These are phyloP conservation scores for Colletotrichum phormii DNA, from an alignment of 2,329 filamentous ascomycete species.

Conservation along the genomic window DNA sequence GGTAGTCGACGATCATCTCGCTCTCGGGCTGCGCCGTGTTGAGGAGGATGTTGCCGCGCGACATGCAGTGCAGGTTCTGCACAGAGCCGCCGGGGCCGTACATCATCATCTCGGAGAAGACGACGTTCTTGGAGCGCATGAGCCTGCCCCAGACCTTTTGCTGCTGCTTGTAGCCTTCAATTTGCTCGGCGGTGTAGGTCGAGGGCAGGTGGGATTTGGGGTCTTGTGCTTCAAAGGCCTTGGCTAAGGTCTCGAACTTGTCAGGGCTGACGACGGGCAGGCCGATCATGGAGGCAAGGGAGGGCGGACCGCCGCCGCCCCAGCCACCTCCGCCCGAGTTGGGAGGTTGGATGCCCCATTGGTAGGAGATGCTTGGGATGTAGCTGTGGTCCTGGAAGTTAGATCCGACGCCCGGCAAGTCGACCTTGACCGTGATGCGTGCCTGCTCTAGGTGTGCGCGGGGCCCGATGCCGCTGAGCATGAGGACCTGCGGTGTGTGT, in stretches of 20 bases:
- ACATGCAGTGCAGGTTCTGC: slow-evolving; percentile 41
- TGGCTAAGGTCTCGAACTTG: slow-evolving; percentile 38
- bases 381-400: slow-evolving; percentile 54
- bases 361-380: slow-evolving; percentile 39
- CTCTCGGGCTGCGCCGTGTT: slow-evolving; percentile 39
- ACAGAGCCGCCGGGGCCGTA: slow-evolving; percentile 40
- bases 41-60: slow-evolving; percentile 40
- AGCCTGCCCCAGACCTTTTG: slow-evolving; percentile 43
- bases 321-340: slow-evolving; percentile 22
- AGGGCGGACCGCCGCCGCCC: slow-evolving; percentile 35
- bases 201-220: slow-evolving; percentile 38
- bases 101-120: slow-evolving; percentile 60
- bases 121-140: slow-evolving; percentile 42
- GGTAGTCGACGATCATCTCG: slow-evolving; percentile 43
- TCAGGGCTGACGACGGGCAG: slow-evolving; percentile 40
- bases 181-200: slow-evolving; percentile 38
- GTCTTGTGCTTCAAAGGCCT: slow-evolving; percentile 36
- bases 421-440: slow-evolving; percentile 50
- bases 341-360: slow-evolving; percentile 27
- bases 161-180: slow-evolving; percentile 53
- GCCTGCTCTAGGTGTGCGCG: slow-evolving; percentile 47
- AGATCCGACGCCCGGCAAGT: slow-evolving; percentile 58
- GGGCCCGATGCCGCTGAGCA: slow-evolving; percentile 58
- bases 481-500: slow-evolving; percentile 54
- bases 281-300: slow-evolving; percentile 40